Base-by-base conservation (phyloP, 2,329 filamentous ascomycete species). In the Scedosporium apiospermum region DNA sequence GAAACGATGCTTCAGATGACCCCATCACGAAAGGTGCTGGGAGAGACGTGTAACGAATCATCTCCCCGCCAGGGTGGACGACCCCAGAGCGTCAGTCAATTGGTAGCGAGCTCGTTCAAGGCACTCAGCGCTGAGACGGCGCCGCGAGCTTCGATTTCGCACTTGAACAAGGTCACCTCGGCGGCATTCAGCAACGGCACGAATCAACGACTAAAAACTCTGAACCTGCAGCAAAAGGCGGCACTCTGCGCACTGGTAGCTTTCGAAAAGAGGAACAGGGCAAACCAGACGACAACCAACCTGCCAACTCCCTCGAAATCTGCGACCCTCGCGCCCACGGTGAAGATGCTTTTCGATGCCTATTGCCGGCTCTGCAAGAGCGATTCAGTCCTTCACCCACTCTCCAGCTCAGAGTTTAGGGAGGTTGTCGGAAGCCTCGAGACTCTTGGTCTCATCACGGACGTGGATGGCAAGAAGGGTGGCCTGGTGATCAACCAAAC, bases 161-260 rank as follows among this genome's bases (percentile, higher is more conserved):
- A 99, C 72, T 85, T 99, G 69, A 96, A 95, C 71, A 92, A 91
- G 69, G 88, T 98, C 65, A 96, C 95, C 0, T 87, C 93, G 0
- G 86, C 91, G 3, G 90, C 91, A 1, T 97, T 99, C 74, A 91
- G 90, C 72, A 93, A 97, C 68, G 93, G 93, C 42, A 89, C 92
- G 1, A 85, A 82, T 12, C 91, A 97, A 68, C 86, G 95, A 63
- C 84, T 99, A 14, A 88, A 90, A 73, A 87, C 88, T 4, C 84
- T 99, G 63, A 99, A 98, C 72, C 82, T 99, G 2, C 96, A 99
- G 72, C 95, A 99, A 74, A 98, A 96, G 74, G 95, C 93, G 3
- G 92, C 93, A 0, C 81, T 99, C 9, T 99, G 95, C 76, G 86
- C 93, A 0, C 80, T 99, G 14, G 82, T 93, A 46, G 91, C 91